phyloP scores from a whole-genome alignment of 2,329 filamentous ascomycete genomes.

The Monilinia fructigena region DNA sequence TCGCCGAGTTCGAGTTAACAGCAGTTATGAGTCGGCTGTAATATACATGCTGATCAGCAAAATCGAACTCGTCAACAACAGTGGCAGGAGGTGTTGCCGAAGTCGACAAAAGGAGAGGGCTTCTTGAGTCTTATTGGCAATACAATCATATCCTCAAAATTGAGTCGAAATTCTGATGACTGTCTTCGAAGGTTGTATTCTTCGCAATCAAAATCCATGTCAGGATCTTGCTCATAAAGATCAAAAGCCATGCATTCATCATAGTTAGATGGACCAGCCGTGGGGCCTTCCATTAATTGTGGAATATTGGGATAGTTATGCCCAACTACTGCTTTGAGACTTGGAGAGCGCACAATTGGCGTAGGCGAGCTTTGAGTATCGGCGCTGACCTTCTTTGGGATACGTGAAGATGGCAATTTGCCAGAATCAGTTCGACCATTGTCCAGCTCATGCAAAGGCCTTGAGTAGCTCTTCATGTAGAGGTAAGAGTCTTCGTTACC shows the following conservation, averaged over 20 bases:
- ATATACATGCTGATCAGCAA: constrained; percentile 17
- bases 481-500: constrained; percentile 22
- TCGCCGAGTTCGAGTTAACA: constrained; percentile 16
- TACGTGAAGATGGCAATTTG: constrained; percentile 1
- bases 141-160: constrained; percentile 23
- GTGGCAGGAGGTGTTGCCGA: background rate
- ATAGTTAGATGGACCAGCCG: background rate
- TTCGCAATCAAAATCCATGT: constrained; percentile 8
- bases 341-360: background rate
- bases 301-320: background rate
- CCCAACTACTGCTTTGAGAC: background rate
- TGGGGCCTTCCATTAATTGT: background rate
- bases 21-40: constrained; percentile 9
- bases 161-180: constrained; percentile 13
- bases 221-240: constrained; percentile 21
- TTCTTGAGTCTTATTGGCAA: constrained; percentile 20
- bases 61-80: constrained; percentile 23
- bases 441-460: background rate
- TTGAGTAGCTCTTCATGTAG: constrained; percentile 15
- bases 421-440: background rate
- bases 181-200: constrained; percentile 12
- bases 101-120: background rate
- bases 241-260: constrained; percentile 21
- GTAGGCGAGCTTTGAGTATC: background rate
- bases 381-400: constrained; percentile 10